Base-by-base conservation (phyloP, 805 yeast genomes). In the Vanderwaltozyma tropicalis region DNA sequence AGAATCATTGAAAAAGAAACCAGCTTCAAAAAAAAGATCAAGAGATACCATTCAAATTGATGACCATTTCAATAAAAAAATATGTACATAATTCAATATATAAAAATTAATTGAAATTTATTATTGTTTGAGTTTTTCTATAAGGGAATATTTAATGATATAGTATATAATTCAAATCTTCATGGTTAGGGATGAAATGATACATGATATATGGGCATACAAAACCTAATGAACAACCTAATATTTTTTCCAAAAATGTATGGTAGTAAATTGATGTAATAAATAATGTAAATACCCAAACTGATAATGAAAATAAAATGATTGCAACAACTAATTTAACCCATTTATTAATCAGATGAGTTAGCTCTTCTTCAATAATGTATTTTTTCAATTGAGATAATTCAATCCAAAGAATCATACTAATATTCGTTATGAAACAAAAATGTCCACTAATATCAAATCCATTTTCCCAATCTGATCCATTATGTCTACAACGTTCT, bases 201-300 rank as follows among this genome's bases (percentile, higher is more conserved):
- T 78, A 78, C 28, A 77, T 69, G 1, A 66, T 49, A 1, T 55
- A 15, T 10, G 74, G 68, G 18, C 75, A 75, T 8, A 67, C 35
- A 55, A 71, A 74, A 3, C 92, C 86, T 64, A 80, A 71, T 2
- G 66, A 9, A 32, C 82, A 62, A 0, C 96, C 96, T 19, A 74
- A 63, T 1, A 82, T 40, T 52, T 87, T 87, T 54, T 89, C 97
- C 2, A 61, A 38, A 10, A 80, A 52, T 1, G 92, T 76, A 59
- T 89, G 97, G 66, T 87, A 89, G 56, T 84, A 83, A 12, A 80
- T 64, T 34, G 87, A 72, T 1, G 97, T 89, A 68, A 85, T 74
- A 15, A 79, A 59, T 24, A 87, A 63, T 28, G 65, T 37, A 14
- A 44, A 33, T 76, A 80, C 76, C 79, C 89, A 85, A 3, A 57